Evolutionary conservation across 2,329 filamentous ascomycete species (phyloP).

Genomic region (Penicillium frequentans): DNA sequence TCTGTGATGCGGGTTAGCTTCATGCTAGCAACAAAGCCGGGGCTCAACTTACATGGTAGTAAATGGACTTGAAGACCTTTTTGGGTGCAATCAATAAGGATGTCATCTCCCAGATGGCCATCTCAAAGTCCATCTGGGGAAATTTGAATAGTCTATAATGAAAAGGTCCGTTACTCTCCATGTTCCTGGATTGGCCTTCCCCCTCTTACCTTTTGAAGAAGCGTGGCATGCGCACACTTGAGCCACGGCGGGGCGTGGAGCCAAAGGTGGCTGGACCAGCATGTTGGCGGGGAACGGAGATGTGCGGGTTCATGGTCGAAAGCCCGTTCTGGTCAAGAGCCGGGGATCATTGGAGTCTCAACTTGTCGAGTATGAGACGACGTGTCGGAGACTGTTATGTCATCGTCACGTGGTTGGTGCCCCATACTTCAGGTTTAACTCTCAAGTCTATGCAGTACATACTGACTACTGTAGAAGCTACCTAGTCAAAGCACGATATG

Average conservation of each 20-base stretch:
- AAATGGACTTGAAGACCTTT: slow-evolving; percentile 70
- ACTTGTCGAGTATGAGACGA: slow-evolving; percentile 1
- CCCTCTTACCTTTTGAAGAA: slow-evolving; percentile 61
- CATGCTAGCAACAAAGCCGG: background rate
- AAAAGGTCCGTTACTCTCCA: background rate
- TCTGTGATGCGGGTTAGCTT: slow-evolving; percentile 29
- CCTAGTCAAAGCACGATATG: no score
- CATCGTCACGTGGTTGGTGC: slow-evolving; percentile 14
- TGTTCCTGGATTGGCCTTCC: background rate
- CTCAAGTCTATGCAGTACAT: background rate
- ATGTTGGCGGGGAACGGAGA: slow-evolving; percentile 60
- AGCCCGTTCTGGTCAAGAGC: slow-evolving; percentile 12
- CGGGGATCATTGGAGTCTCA: slow-evolving; percentile 10
- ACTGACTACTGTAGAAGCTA: no score
- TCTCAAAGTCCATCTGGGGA: slow-evolving; percentile 73
- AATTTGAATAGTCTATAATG: slow-evolving; percentile 64
- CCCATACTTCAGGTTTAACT: background rate
- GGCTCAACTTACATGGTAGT: slow-evolving; percentile 61
- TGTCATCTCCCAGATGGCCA: slow-evolving; percentile 72
- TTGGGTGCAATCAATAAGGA: slow-evolving; percentile 67
- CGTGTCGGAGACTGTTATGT: slow-evolving; percentile 17
- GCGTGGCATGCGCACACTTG: slow-evolving; percentile 61
- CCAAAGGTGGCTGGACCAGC: slow-evolving; percentile 55
- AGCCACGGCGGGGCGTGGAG: slow-evolving; percentile 51
- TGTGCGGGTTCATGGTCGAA: slow-evolving; percentile 58